Evolutionary conservation across 805 yeast genomes (phyloP), one percentile per base, ranked within the genome.

Genomic region (Zygosaccharomyces lentus): DNA sequence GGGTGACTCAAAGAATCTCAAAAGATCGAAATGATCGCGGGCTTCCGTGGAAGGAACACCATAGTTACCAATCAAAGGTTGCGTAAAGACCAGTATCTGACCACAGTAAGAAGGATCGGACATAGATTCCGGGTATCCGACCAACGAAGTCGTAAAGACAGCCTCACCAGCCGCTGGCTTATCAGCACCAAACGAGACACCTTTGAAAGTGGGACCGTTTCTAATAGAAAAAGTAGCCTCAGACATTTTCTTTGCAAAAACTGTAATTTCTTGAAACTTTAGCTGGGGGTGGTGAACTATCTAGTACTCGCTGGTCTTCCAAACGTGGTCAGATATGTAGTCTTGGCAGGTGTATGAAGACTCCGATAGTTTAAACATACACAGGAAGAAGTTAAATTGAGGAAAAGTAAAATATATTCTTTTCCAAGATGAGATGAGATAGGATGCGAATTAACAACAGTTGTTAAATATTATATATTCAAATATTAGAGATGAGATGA

Each of bases 61-160:
- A 69, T 93, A 93, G 70, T 93, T 93, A 55, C 99, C 99, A 60
- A 93, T 88, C 63, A 93, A 76, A 17, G 99, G 99, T 69, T 89
- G 97, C 6, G 99, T 93, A 71, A 93, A 87, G 50, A 93, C 95
- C 55, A 93, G 79, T 57, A 93, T 93, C 73, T 93, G 99, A 42
- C 99, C 99, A 59, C 82, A 83, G 69, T 93, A 93, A 6, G 97
- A 89, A 31, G 99, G 99, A 68, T 93, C 99, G 17, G 99, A 93
- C 95, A 93, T 89, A 7, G 96, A 87, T 69, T 93, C 99, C 13
- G 99, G 98, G 69, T 93, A 93, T 15, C 99, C 99, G 9, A 93
- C 99, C 67, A 95, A 76, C 6, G 97, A 93, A 27, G 99, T 95
- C 39, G 97, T 88, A 74, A 93, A 93, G 37, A 95, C 99, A 25